Percentiles rank a stretch among this genome's conserved stretches.
phyloP scores from a whole-genome alignment of 164 flowering plant species.

The Tetracentron sinense region DNA sequence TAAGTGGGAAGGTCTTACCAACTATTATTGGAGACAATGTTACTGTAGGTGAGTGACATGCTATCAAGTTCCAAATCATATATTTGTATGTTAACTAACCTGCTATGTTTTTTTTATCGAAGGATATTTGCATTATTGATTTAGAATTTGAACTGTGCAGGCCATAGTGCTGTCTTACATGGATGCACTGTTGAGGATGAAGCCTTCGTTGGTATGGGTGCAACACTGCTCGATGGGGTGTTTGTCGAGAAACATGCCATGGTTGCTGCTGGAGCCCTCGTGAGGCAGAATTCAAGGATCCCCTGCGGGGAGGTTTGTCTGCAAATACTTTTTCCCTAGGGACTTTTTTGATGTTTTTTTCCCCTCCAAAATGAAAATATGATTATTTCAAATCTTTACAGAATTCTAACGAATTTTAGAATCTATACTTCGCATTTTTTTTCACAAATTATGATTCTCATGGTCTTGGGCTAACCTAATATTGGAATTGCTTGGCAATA shows the following conservation, averaged over 20 bases:
- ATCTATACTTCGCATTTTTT: background rate
- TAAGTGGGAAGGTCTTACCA: slow-evolving; percentile 89
- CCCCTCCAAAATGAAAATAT: background rate
- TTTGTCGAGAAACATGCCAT: slow-evolving; percentile 83
- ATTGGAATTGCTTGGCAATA: too few relatives aligned
- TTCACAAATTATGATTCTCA: too few relatives aligned
- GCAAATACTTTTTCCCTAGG: slow-evolving; percentile 1
- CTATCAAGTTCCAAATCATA: background rate
- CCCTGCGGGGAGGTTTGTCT: slow-evolving; percentile 78
- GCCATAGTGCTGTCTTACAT: slow-evolving; percentile 92
- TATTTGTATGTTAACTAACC: background rate
- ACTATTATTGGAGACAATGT: slow-evolving; percentile 95
- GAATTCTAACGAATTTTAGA: background rate
- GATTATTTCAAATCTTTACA: background rate
- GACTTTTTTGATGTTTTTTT: background rate
- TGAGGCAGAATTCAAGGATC: slow-evolving; percentile 81
- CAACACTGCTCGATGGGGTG: slow-evolving; percentile 84
- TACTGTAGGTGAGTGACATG: slow-evolving; percentile 66
- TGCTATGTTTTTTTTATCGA: background rate
- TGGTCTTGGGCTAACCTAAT: too few relatives aligned
- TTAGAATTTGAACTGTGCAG: slow-evolving; percentile 34
- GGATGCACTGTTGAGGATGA: slow-evolving; percentile 94
- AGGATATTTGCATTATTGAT: slow-evolving; percentile 11
- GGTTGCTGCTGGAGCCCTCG: slow-evolving; percentile 98
- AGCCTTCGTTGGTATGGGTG: slow-evolving; percentile 94